Base-by-base conservation (phyloP, 768 basidiomycete genomes). In the Suillus discolor region DNA sequence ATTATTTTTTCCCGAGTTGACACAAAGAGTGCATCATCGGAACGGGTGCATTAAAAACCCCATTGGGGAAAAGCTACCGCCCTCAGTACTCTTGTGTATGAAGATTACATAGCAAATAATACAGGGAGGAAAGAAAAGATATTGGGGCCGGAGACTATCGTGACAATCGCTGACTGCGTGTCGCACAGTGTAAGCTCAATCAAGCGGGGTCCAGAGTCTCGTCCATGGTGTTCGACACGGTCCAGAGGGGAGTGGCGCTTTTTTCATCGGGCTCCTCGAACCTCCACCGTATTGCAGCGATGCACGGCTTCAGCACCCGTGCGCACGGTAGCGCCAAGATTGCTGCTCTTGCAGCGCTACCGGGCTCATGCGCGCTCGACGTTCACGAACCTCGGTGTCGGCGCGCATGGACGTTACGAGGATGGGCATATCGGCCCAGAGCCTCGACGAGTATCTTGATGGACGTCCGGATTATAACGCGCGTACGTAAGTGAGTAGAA, bases 31-130 rank as follows among this genome's bases (percentile, higher is more conserved):
- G 63, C 66, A 9, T 66, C 66, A 64, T 65, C 18, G 16, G 28
- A 42, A 64, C 53, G 66, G 66, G 66, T 66, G 66, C 66, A 13
- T 66, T 25, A 66, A 66, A 66, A 66, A 66, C 66, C 66, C 66
- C 66, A 28, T 55, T 49, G 62, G 66, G 66, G 66, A 66, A 66
- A 66, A 66, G 66, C 66, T 66, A 66, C 66, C 66, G 59, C 63
- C 66, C 66, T 66, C 66, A 60, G 57, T 63, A 66, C 11, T 66
- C 45, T 38, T 4, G 57, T 42, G 66, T 23, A 28, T 31, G 12
- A 18, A 25, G 5, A 57, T 9, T 57, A 63, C 55, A 64, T 41
- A 23, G 12, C 41, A 54, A 2, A 59, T 13, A 51, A 59, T 44
- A 34, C 6, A 38, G 6, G 45, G 12, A 57, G 25, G 23, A 38